Base-by-base conservation (phyloP, 345 rosid species). In the Eucalyptus marginata region DNA sequence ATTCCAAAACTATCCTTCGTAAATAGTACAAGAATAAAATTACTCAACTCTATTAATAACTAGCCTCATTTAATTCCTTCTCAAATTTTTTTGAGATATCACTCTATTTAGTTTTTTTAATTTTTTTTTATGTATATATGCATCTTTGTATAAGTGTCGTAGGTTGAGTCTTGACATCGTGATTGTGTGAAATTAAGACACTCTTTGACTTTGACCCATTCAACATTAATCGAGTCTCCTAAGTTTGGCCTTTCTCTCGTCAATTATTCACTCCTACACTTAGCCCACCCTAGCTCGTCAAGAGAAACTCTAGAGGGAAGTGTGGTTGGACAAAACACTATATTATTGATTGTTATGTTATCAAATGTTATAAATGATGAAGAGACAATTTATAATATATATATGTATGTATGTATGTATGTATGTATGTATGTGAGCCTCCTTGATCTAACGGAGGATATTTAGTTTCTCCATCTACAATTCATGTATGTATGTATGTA, bases 91-190 rank as follows among this genome's bases (percentile, higher is more conserved):
- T 10, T 58, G 14, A 12, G 33, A 29, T 27, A 59, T 59, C n/a
- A 27, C 68, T 3, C 15, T 27, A 59, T 12, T 59, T 56, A 4
- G 2, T 24, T n/a, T n/a, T n/a, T n/a, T n/a, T n/a, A n/a, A 4
- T 20, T 54, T 24, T 54, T 59, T 59, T 11, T 25, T 0, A 27
- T 1, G 4, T 27, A 27, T 0, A 62, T 59, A 27, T 27, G 0
- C 68, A 59, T 6, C 31, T 62, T 27, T 62, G 68, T 62, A 27
- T 62, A 0, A 4, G 8, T 29, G 68, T 62, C 17, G 2, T 0
- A 29, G 1, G 68, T 62, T 0, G 17, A 62, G 17, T 33, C 44
- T 36, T 68, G 80, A 33, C 44, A 5, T 68, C 4, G 1, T 3
- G 24, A 33, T 40, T 17, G 22, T 17, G 7, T 59, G 31, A 59